These are phyloP conservation scores for Alternaria angustiovoidea DNA, from an alignment of 2,329 filamentous ascomycete genomes.

Conservation along the genomic window DNA sequence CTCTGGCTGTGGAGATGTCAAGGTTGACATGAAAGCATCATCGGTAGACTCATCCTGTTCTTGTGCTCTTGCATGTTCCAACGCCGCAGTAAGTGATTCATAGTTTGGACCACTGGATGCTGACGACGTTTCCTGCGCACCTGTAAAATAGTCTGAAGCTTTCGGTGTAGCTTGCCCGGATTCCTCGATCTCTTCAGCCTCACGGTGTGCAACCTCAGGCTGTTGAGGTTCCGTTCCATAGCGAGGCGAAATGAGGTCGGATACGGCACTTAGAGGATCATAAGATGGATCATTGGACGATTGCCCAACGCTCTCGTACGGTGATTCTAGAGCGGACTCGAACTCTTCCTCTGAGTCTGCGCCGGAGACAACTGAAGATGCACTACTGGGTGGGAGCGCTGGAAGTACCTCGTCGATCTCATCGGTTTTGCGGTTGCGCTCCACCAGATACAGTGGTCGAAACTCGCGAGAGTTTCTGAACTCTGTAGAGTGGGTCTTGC, in stretches of 20 bases:
- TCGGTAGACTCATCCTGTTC: conserved; percentile 22
- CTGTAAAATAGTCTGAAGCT: conserved; percentile 59
- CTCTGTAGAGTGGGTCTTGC: conserved; percentile 60
- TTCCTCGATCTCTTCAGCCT: conserved; percentile 60
- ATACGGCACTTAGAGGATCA: conserved; percentile 28
- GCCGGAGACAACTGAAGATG: conserved; percentile 48
- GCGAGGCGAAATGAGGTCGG: conserved; percentile 28
- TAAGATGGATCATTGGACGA: conserved; percentile 33
- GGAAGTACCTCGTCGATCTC: conserved; percentile 56
- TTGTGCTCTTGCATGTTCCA: conserved; percentile 27
- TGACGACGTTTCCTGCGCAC: conserved; percentile 7
- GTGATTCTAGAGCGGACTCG: conserved; percentile 55
- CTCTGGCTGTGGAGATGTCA: conserved; percentile 16
- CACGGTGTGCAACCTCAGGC: conserved; percentile 36
- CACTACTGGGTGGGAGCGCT: conserved; percentile 59
- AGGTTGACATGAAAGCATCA: conserved; percentile 14
- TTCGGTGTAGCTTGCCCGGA: conserved; percentile 75
- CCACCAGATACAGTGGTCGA: conserved; percentile 82
- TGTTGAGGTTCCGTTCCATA: conserved; percentile 27
- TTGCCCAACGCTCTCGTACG: conserved; percentile 37
- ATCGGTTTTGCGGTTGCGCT: conserved; percentile 60
- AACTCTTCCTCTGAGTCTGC: conserved; percentile 56
- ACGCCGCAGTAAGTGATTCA: conserved; percentile 35
- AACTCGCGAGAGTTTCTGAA: conserved; percentile 70
- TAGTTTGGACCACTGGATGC: conserved; percentile 23